A percentile compares a stretch with the other conserved stretches of the same genome.
Conservation (phyloP, 192 early-diverging fungal genomes). For the Kappamyces sp. region DNA sequence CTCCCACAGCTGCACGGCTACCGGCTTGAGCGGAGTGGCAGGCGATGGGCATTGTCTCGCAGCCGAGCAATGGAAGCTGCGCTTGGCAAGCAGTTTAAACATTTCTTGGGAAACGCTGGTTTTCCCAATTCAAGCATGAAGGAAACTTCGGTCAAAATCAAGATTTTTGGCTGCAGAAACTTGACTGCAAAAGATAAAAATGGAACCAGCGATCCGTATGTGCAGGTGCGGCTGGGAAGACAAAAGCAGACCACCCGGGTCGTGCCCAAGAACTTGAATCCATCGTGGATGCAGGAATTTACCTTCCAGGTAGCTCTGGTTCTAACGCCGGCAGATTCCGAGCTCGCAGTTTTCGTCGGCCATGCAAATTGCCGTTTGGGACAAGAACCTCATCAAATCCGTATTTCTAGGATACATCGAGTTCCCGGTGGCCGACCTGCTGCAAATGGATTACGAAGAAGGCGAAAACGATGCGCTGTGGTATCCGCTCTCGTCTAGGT, state of each 20-base stretch:
- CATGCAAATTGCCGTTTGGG: conserved; percentile 51
- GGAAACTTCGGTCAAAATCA: too few species aligned
- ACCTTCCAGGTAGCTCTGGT: conserved; percentile 35
- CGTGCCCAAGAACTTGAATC: conserved; percentile 55
- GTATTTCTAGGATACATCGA: conserved; percentile 62
- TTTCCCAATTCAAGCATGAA: too few species aligned
- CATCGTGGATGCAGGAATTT: conserved; percentile 57
- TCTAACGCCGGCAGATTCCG: background rate
- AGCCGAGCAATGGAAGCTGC: too few species aligned
- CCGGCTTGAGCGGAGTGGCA: background rate
- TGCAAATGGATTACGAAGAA: conserved; percentile 45
- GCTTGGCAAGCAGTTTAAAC: too few species aligned
- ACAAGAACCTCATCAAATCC: conserved; percentile 59
- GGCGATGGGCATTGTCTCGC: too few species aligned
- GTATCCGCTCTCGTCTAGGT: conserved; percentile 31
- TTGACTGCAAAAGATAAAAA: conserved; percentile 42
- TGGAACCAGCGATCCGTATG: conserved; percentile 51
- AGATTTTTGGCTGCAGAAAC: conserved; percentile 5
- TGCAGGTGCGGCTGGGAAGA: conserved; percentile 48
- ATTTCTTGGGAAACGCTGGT: too few species aligned
- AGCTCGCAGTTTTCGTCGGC: background rate
- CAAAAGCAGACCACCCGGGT: conserved; percentile 53
- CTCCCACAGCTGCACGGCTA: conserved; percentile 14
- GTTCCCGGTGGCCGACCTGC: conserved; percentile 48
- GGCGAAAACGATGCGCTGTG: conserved; percentile 42